phyloP scores from a whole-genome alignment of 192 early-diverging fungal species.

The Kappamyces sp. region DNA sequence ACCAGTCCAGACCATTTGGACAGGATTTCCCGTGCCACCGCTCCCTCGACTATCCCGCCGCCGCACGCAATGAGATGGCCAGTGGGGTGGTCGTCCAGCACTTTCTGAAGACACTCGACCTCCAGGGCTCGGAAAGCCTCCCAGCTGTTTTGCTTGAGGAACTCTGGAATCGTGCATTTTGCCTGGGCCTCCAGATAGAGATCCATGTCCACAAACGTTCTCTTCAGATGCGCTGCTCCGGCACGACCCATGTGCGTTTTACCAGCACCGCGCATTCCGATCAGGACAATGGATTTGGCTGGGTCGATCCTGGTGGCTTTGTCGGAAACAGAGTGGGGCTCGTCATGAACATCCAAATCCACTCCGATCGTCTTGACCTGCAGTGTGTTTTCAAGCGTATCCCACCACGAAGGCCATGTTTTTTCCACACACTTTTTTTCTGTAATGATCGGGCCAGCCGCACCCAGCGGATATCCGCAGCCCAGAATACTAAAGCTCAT shows the following conservation, averaged over 20 bases:
- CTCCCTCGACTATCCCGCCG: constrained; percentile 88
- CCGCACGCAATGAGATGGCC: constrained; percentile 83
- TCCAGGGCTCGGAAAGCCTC: constrained; percentile 80
- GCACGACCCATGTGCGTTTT: constrained; percentile 82
- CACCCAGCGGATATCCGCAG: constrained; percentile 60
- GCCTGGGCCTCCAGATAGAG: constrained; percentile 65
- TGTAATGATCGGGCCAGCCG: constrained; percentile 41
- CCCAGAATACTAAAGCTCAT: constrained; percentile 92
- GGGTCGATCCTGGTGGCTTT: constrained; percentile 10
- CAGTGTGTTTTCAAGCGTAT: constrained; percentile 76
- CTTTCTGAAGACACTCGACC: constrained; percentile 53
- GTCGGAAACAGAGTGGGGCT: constrained; percentile 18
- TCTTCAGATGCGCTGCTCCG: constrained; percentile 60
- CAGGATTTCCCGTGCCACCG: constrained; percentile 60
- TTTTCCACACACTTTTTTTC: constrained; percentile 98
- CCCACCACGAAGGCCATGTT: constrained; percentile 99
- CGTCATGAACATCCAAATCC: constrained; percentile 50
- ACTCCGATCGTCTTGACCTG: constrained; percentile 51
- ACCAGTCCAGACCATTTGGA: constrained; percentile 59
- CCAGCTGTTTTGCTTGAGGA: constrained; percentile 77
- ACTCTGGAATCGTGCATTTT: constrained; percentile 70
- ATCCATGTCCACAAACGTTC: constrained; percentile 87
- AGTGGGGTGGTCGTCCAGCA: constrained; percentile 51
- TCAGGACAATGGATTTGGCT: constrained; percentile 68
- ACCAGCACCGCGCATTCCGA: constrained; percentile 97